A percentile compares a stretch with the other conserved stretches of the same genome.
phyloP scores from a whole-genome alignment of 2,329 filamentous ascomycete species.

The Penicillium sp. region DNA sequence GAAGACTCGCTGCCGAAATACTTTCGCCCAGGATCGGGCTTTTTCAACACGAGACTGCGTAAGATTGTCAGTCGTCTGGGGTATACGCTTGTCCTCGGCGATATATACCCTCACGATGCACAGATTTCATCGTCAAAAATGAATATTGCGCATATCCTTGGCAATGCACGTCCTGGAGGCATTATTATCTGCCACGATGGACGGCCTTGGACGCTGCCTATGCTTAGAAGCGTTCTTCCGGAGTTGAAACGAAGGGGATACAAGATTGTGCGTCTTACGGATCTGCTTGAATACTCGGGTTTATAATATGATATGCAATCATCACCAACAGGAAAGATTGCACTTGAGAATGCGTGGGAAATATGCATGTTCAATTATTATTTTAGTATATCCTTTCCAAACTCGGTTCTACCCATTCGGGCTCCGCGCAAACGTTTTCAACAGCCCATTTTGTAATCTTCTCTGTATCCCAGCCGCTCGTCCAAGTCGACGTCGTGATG shows the following conservation, averaged over 20 bases:
- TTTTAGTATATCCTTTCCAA: conserved; percentile 23
- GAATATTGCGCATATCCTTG: conserved; percentile 76
- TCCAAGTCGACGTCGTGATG: conserved; percentile 17
- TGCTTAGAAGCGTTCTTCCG: conserved; percentile 69
- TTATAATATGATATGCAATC: not conserved
- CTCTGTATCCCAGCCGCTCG: conserved; percentile 24
- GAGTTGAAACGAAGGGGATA: conserved; percentile 68
- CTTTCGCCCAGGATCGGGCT: conserved; percentile 80
- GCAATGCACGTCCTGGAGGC: conserved; percentile 70
- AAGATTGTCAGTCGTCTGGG: conserved; percentile 55
- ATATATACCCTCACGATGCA: conserved; percentile 88
- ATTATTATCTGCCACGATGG: conserved; percentile 86
- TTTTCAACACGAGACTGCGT: conserved; percentile 72
- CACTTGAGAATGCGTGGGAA: not conserved
- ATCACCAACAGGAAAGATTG: not conserved
- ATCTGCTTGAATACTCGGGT: conserved; percentile 50
- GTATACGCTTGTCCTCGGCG: conserved; percentile 72
- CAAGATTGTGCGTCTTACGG: conserved; percentile 65
- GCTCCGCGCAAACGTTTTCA: conserved; percentile 18
- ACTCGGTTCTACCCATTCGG: conserved; percentile 27
- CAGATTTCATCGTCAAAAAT: conserved; percentile 66
- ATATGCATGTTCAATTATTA: not conserved
- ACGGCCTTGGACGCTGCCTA: conserved; percentile 75
- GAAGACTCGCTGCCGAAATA: conserved; percentile 52
- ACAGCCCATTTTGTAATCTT: conserved; percentile 22